A percentile compares a stretch with the other conserved stretches of the same genome.
These are phyloP conservation scores for Botryotinia convoluta DNA, from an alignment of 2,329 filamentous ascomycete genomes.

Conservation along the genomic window DNA sequence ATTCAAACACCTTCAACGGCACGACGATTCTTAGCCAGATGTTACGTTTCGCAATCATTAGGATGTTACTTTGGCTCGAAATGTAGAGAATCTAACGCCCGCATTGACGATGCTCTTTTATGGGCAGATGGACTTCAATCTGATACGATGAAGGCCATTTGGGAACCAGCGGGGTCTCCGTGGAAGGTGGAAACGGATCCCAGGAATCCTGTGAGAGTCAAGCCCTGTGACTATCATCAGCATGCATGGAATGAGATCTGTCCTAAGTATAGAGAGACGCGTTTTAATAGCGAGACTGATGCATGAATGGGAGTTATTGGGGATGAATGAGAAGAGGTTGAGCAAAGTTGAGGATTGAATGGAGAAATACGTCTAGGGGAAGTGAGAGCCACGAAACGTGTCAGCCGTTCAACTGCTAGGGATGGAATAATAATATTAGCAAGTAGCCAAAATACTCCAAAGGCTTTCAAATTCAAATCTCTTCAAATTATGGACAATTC, in stretches of 20 bases:
- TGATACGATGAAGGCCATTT: not conserved
- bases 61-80: not conserved
- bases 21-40: not conserved
- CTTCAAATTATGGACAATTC: fast-evolving
- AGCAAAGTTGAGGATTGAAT: not conserved
- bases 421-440: no score
- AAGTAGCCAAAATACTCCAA: not conserved
- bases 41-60: not conserved
- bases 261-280: not conserved
- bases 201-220: not conserved
- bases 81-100: fast-evolving
- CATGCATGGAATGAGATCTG: not conserved
- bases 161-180: not conserved
- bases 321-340: no score
- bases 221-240: not conserved
- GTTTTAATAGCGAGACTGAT: not conserved
- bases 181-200: constrained; percentile 3
- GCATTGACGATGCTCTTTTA: not conserved
- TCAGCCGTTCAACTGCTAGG: no score
- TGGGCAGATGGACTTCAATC: not conserved
- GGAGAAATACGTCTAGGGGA: not conserved
- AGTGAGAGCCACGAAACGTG: not conserved
- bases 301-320: not conserved
- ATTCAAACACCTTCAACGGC: not conserved
- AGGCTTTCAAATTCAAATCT: not conserved